A percentile compares a stretch with the other conserved stretches of the same genome.
Evolutionary conservation across 2,329 filamentous ascomycete genomes (phyloP).

Genomic region (Xylaria sp.): DNA sequence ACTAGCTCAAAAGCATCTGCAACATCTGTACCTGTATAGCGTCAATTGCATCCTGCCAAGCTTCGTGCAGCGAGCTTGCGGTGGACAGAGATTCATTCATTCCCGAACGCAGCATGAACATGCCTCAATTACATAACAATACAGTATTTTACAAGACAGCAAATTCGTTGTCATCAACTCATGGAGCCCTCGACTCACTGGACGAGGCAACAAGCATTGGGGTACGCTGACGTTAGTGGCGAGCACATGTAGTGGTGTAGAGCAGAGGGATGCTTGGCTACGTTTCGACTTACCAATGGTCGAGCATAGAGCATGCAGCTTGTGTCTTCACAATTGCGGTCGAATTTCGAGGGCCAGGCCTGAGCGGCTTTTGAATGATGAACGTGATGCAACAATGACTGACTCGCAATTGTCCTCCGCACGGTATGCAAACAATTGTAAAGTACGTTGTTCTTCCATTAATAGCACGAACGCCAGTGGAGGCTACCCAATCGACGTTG

Average conservation of each 20-base stretch:
- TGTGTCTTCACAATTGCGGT: slow-evolving; percentile 10
- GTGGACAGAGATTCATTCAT: background rate
- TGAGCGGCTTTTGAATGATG: slow-evolving; percentile 1
- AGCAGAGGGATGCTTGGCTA: slow-evolving; percentile 18
- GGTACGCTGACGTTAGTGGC: background rate
- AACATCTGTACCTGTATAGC: slow-evolving; percentile 10
- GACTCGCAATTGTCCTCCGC: slow-evolving; percentile 16
- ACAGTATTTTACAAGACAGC: background rate
- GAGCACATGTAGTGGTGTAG: slow-evolving; percentile 3
- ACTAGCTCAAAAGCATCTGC: slow-evolving; percentile 9
- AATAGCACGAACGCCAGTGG: background rate
- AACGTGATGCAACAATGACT: slow-evolving; percentile 32
- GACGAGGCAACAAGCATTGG: background rate
- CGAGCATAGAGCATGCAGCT: slow-evolving; percentile 21
- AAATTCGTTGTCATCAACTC: background rate
- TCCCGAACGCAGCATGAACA: background rate
- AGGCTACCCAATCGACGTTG: slow-evolving; percentile 3
- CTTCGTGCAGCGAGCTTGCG: background rate
- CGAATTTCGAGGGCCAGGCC: background rate
- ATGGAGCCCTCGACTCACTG: background rate
- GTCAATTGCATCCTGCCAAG: background rate
- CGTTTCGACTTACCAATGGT: slow-evolving; percentile 15
- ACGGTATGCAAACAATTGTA: slow-evolving; percentile 8
- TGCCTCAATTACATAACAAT: background rate
- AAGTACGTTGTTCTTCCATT: slow-evolving; percentile 6